Conservation (phyloP, 306 rosid species). For the Clitoria ternatea region DNA sequence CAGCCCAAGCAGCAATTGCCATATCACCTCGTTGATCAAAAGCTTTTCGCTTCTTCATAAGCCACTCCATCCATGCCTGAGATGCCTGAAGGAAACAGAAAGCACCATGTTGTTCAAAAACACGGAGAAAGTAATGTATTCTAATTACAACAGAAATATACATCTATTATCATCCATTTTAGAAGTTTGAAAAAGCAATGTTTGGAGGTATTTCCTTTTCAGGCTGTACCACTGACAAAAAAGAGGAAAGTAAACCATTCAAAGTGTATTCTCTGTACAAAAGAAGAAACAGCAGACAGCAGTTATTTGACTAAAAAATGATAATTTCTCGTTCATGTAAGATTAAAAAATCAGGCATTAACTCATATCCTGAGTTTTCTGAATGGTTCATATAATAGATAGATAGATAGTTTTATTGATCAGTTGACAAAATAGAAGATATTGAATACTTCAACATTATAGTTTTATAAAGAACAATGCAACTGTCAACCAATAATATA, state of each 20-base stretch:
- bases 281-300: background rate
- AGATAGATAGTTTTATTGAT: background rate
- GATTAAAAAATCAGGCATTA: background rate
- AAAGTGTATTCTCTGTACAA: background rate
- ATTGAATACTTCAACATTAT: background rate
- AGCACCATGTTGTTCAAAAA: conserved; percentile 14
- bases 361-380: background rate
- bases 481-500: background rate
- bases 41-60: conserved; percentile 84
- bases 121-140: background rate
- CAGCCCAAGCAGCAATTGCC: conserved; percentile 99
- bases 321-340: background rate
- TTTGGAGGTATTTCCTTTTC: background rate
- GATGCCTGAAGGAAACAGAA: conserved; percentile 72
- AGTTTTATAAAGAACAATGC: background rate
- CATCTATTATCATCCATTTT: conserved; percentile 4
- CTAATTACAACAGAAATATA: background rate
- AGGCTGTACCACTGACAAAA: background rate
- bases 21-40: conserved; percentile 93
- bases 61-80: conserved; percentile 99
- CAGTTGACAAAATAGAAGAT: background rate
- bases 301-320: background rate
- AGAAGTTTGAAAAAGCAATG: background rate
- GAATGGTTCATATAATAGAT: background rate
- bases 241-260: background rate